Evolutionary conservation across 352 stramenopile species (phyloP), one percentile per base, ranked within the genome.

Genomic region (Globisporangium mamillatum): DNA sequence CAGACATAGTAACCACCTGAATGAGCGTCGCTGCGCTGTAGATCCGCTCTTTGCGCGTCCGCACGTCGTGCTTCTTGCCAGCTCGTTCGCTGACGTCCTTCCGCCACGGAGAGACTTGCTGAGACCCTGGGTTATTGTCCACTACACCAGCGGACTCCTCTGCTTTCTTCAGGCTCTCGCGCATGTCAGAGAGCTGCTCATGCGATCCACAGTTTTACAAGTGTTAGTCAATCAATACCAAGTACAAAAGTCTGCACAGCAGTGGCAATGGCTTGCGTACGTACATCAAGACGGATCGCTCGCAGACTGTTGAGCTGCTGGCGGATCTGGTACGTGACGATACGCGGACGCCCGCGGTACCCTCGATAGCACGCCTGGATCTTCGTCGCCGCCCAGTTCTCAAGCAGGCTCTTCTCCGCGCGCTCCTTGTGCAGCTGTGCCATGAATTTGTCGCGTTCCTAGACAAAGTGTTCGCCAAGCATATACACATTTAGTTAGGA

Each of bases 301-400:
- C 67, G 68, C 7, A 78, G 25, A 7, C 69, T 75, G 70, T 78
- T 84, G 63, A 80, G 74, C 29, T 75, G 75, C 62, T 80, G 70
- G 3, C 76, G 60, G 24, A 73, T 74, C 55, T 81, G 72, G 60
- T 89, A 91, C n/a, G 74, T 69, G 22, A 82, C 46, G 3, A 71
- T 64, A 0, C 76, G 74, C 1, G 84, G 82, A 2, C 84, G 84
- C 14, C 61, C 75, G 0, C 75, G 68, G 60, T 80, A 89, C 2
- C 84, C 81, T 5, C 82, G 73, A 59, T 82, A 92, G 63, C 74
- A 83, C 4, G 82, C 76, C 57, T 92, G 84, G 65, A 92, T 90
- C 44, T 79, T 84, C 9, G 74, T 90, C 4, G 80, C 79, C 5
- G 84, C 84, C 84, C 84, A 92, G 18, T 56, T 70, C 29, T 92